Percentiles rank a stretch among this genome's conserved stretches.
Evolutionary conservation across 164 flowering plant genomes (phyloP).

Genomic region (Vitis cinerea): DNA sequence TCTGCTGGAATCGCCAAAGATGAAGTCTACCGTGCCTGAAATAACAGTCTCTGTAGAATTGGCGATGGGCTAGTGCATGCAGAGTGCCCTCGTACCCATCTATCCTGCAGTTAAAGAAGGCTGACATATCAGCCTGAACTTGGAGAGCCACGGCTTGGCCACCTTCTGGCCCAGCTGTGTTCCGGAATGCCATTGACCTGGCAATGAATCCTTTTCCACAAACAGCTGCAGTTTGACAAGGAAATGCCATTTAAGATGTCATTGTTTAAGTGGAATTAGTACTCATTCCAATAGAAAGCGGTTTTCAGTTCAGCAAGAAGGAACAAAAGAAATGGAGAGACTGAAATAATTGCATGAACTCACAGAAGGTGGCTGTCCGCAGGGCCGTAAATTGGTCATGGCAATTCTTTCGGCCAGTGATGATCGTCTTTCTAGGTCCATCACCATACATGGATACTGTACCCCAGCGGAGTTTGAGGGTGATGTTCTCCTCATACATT

Average conservation of each 20-base stretch:
- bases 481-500: constrained; percentile 46
- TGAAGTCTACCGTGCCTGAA: constrained; percentile 17
- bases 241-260: too few relatives aligned
- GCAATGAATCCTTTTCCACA: neutral
- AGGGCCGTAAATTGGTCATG: constrained; percentile 30
- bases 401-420: constrained; percentile 40
- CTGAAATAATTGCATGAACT: constrained; percentile 5
- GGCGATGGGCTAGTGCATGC: constrained; percentile 2
- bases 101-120: constrained; percentile 7
- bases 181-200: neutral
- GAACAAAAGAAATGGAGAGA: too few relatives aligned
- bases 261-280: too few relatives aligned
- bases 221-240: neutral
- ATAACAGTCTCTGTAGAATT: constrained; percentile 18
- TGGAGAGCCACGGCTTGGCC: constrained; percentile 15
- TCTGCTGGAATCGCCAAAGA: constrained; percentile 13
- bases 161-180: constrained; percentile 9
- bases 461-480: constrained; percentile 23
- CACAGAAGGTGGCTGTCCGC: constrained; percentile 54
- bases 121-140: constrained; percentile 4
- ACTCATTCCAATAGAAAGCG: too few relatives aligned
- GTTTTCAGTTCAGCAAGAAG: too few relatives aligned
- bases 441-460: constrained; percentile 66
- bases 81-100: constrained; percentile 16
- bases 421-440: constrained; percentile 53